Conservation (phyloP, 2,329 filamentous ascomycete genomes). For the Scopulariopsis brevicaulis region DNA sequence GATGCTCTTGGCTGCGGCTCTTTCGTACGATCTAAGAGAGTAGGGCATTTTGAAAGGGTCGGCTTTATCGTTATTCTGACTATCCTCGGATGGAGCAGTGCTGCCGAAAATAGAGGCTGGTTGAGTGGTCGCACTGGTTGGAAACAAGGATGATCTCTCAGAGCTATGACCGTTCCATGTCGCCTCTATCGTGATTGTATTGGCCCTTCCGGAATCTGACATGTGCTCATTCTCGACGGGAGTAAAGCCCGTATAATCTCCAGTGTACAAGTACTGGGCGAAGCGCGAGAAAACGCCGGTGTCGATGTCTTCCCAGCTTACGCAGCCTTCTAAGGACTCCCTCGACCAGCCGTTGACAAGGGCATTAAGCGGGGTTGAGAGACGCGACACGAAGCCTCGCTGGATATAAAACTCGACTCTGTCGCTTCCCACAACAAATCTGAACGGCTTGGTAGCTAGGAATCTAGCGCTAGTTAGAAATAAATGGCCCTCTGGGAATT, state of each 20-base stretch:
- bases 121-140: neutral
- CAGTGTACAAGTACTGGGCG: neutral
- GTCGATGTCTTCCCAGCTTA: neutral
- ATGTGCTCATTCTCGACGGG: neutral
- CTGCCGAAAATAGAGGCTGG: neutral
- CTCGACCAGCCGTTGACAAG: neutral
- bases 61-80: neutral
- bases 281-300: neutral
- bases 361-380: neutral
- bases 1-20: neutral
- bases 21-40: neutral
- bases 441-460: neutral
- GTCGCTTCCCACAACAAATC: neutral
- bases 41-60: neutral
- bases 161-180: neutral
- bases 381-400: neutral
- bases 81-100: neutral
- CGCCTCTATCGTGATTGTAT: neutral
- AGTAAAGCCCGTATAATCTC: neutral
- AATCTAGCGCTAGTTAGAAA: neutral
- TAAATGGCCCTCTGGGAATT: neutral
- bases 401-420: neutral
- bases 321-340: neutral
- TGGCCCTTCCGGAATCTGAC: neutral
- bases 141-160: neutral